Conservation (phyloP, 768 basidiomycete genomes). For the Lactarius vividus region DNA sequence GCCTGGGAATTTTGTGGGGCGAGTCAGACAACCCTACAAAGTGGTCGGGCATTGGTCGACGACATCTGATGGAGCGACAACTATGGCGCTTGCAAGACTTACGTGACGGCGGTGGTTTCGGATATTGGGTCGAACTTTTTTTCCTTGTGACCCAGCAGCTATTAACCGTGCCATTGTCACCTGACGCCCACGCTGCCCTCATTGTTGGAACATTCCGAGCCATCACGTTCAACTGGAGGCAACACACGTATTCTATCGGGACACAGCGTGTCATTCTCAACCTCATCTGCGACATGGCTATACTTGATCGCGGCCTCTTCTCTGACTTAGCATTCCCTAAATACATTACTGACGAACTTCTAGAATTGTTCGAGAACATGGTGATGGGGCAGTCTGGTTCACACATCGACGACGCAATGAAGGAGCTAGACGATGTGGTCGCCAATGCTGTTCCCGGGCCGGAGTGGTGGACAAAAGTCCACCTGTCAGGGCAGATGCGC, state of each 20-base stretch:
- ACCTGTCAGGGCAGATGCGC: not conserved
- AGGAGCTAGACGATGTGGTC: not conserved
- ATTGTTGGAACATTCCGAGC: not conserved
- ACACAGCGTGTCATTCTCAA: constrained; percentile 30
- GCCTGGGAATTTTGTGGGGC: not conserved
- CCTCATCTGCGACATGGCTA: constrained; percentile 28
- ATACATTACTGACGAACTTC: constrained; percentile 7
- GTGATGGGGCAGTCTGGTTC: not conserved
- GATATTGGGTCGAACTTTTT: not conserved
- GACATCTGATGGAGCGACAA: not conserved
- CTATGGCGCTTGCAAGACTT: not conserved
- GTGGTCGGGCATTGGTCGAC: not conserved
- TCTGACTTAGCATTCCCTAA: not conserved
- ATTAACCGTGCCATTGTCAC: not conserved
- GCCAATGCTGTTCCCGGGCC: not conserved
- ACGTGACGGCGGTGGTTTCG: not conserved
- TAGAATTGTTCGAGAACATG: not conserved
- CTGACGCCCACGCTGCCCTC: not conserved
- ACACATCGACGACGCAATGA: not conserved
- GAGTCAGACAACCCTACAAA: not conserved
- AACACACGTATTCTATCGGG: not conserved
- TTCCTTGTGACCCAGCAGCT: not conserved
- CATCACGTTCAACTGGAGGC: not conserved
- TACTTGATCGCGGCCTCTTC: not conserved
- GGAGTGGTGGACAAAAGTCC: not conserved